These are phyloP conservation scores for Liquidambar formosana DNA, from an alignment of 164 flowering plant species.

Conservation along the genomic window DNA sequence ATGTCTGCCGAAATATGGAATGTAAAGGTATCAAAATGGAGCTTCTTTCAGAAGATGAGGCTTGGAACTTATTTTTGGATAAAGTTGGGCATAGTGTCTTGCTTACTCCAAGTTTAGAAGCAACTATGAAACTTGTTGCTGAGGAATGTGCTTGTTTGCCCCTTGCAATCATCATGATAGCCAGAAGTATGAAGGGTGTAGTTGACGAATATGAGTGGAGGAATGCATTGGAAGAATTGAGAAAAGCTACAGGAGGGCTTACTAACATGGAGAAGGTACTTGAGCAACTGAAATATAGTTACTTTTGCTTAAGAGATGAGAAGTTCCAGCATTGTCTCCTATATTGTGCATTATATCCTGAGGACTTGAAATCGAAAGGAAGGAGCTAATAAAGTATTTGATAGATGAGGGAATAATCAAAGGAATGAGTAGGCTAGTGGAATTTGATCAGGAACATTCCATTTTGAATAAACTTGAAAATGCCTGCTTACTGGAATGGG, in stretches of 20 bases:
- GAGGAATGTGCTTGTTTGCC: no score
- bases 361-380: conserved; percentile 3
- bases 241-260: background rate
- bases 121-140: no score
- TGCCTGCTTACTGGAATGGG: conserved; percentile 18
- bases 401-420: conserved; percentile 21
- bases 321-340: no score
- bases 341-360: conserved; percentile 10
- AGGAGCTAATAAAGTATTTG: conserved; percentile 12
- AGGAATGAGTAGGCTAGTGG: conserved; percentile 3
- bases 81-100: no score
- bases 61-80: background rate
- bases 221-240: no score
- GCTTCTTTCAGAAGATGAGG: background rate
- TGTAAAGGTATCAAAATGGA: background rate
- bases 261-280: background rate
- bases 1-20: background rate
- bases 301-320: no score
- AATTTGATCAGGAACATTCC: conserved; percentile 20
- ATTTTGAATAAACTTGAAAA: conserved; percentile 12
- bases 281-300: no score
- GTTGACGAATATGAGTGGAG: no score
- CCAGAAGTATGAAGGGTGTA: no score
- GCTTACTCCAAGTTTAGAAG: no score
- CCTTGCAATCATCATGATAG: no score